Evolutionary conservation across 1,284 basidiomycete genomes (phyloP), one percentile per base, ranked within the genome.

Genomic region (Flammula alnicola): DNA sequence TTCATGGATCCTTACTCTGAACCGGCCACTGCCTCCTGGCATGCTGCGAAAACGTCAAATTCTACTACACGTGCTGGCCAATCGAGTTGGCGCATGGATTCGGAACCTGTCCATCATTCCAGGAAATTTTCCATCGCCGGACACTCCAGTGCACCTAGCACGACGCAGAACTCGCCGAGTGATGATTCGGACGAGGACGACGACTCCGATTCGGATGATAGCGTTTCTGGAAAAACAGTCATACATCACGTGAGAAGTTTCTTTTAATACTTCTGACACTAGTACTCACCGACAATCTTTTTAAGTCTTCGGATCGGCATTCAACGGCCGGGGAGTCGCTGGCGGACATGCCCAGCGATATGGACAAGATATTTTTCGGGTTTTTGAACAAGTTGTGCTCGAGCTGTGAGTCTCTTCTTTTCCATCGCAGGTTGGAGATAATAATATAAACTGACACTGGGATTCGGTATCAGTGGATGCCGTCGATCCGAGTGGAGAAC

Each of bases 401-500:
- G 14, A 92, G 98, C 69, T 69, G 94, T 95, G 67, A 74, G 90
- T 76, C 26, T 47, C 30, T 47, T 32, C 35, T 25, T 33, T 52
- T 38, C 35, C 45, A 33, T 33, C 14, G 25, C 60, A 17, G 47
- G 56, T 53, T 37, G 46, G 35, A 27, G 29, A 33, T 6, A 22
- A 19, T 31, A 14, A 38, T 20, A 30, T 6, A 30, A 16, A 33
- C 22, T 12, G 49, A 33, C 9, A 39, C 19, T 43, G 53, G n/a
- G n/a, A n/a, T n/a, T n/a, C n/a, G 49, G 50, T 17, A 46, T 11
- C 62, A 96, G 94, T 98, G 69, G 94, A 98, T 51, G 88, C 91
- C 12, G 90, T 85, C 39, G 97, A 99, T 67, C 80, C 84, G 41
- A 97, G 98, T 68, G 97, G 97, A 49, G 96, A 99, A 68, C 87